phyloP scores from a whole-genome alignment of 2,329 filamentous ascomycete species.

The Tolypocladium amazonense region DNA sequence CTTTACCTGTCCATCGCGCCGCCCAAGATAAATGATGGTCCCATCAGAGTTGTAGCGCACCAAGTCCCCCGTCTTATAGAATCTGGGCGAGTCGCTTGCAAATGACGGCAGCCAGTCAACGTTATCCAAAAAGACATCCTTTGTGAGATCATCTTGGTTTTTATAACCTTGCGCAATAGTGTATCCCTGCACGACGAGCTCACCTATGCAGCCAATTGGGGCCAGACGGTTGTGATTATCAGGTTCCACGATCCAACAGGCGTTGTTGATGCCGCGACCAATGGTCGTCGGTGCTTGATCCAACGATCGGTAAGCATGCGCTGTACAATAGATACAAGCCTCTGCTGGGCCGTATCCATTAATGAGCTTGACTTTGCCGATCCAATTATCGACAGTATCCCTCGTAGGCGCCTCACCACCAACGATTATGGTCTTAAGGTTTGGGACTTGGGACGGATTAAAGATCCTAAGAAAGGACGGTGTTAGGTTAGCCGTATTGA shows the following conservation, averaged over 20 bases:
- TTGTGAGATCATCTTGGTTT: background rate
- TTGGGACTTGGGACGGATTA: background rate
- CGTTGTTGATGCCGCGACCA: too few species aligned
- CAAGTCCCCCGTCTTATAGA: constrained; percentile 9
- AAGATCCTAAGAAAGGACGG: constrained; percentile 1
- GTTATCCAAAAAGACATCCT: background rate
- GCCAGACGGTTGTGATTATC: background rate
- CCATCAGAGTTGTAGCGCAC: constrained; percentile 18
- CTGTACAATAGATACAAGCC: background rate
- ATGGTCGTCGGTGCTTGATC: background rate
- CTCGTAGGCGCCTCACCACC: constrained; percentile 2
- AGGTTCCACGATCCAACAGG: background rate
- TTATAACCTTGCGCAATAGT: background rate
- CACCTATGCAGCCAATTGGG: background rate
- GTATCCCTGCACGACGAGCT: background rate
- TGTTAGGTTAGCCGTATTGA: background rate
- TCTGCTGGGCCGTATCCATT: background rate
- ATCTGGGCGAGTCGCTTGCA: background rate
- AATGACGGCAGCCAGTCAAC: background rate
- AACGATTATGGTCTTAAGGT: constrained; percentile 1
- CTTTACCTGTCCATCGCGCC: constrained; percentile 15
- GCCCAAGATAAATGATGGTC: constrained; percentile 8
- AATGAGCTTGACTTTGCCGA: background rate
- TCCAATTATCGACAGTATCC: background rate
- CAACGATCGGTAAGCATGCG: background rate